These are phyloP conservation scores for Kockiozyma suomiensis DNA, from an alignment of 805 yeast genomes.

Conservation along the genomic window DNA sequence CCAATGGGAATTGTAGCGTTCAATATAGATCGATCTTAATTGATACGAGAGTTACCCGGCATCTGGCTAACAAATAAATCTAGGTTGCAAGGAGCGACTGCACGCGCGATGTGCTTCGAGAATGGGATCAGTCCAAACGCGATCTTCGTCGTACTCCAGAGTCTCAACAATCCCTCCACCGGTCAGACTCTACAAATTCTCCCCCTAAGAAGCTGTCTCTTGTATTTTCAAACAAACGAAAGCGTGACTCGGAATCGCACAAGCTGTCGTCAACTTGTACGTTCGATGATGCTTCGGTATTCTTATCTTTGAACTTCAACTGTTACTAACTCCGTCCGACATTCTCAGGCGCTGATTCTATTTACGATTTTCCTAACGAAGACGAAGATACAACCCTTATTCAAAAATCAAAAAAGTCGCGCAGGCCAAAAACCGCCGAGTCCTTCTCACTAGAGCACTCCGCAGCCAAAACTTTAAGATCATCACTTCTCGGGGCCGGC, in stretches of 20 bases:
- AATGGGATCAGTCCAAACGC: slow-evolving; percentile 4
- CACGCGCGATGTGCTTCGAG: slow-evolving; percentile 4
- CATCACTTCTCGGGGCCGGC: no score
- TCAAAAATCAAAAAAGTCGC: no score
- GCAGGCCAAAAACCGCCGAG: no score
- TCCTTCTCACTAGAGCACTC: no score
- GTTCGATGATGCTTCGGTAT: background rate
- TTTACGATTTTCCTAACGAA: slow-evolving; percentile 4
- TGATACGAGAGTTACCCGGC: slow-evolving; percentile 1
- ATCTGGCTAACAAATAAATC: background rate
- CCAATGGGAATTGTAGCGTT: no score
- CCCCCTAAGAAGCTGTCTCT: background rate
- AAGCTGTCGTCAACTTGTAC: background rate
- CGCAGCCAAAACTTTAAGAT: no score
- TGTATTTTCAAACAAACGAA: background rate
- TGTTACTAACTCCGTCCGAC: no score
- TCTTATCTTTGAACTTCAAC: background rate
- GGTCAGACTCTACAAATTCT: background rate
- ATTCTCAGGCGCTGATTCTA: background rate
- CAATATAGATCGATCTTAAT: background rate
- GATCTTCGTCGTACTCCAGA: background rate
- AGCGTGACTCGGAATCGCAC: background rate
- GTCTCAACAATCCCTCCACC: background rate
- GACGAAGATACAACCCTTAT: background rate
- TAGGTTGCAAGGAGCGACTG: slow-evolving; percentile 10